phyloP scores from a whole-genome alignment of 2,329 filamentous ascomycete genomes.

The Fusarium sp. region DNA sequence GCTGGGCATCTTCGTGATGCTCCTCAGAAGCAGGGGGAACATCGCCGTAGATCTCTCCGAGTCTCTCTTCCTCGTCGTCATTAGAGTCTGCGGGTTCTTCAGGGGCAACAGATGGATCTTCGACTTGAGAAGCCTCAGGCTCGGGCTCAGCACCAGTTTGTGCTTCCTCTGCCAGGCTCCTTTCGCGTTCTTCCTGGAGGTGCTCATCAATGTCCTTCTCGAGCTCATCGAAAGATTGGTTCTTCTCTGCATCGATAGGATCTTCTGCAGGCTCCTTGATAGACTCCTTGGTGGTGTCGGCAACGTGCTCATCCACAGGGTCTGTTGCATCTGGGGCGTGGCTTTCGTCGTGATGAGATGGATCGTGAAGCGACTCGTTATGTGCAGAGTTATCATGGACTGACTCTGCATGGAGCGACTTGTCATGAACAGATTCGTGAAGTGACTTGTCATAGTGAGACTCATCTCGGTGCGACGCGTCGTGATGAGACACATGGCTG shows the following conservation, averaged over 20 bases:
- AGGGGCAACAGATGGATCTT: slow-evolving; percentile 22
- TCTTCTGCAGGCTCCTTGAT: slow-evolving; percentile 7
- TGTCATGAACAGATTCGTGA: slow-evolving; percentile 8
- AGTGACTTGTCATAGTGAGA: not conserved
- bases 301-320: slow-evolving; percentile 11
- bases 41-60: slow-evolving; percentile 62
- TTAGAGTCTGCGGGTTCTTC: slow-evolving; percentile 10
- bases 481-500: no score
- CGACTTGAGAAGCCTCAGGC: slow-evolving; percentile 35
- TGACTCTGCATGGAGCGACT: slow-evolving; percentile 21
- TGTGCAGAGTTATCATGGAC: slow-evolving; percentile 15
- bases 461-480: slow-evolving; percentile 6
- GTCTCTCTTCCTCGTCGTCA: slow-evolving; percentile 60
- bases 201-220: slow-evolving; percentile 39
- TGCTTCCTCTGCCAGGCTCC: slow-evolving; percentile 31
- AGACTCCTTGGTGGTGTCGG: slow-evolving; percentile 3
- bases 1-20: slow-evolving; percentile 10
- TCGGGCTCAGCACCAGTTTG: slow-evolving; percentile 2
- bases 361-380: slow-evolving; percentile 12
- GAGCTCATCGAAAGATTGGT: slow-evolving; percentile 32
- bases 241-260: slow-evolving; percentile 15
- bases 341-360: slow-evolving; percentile 14
- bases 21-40: slow-evolving; percentile 14
- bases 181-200: slow-evolving; percentile 36
- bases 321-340: slow-evolving; percentile 6